Evolutionary conservation across 2,329 filamentous ascomycete species (phyloP).

Genomic region (Massarina eburnea): DNA sequence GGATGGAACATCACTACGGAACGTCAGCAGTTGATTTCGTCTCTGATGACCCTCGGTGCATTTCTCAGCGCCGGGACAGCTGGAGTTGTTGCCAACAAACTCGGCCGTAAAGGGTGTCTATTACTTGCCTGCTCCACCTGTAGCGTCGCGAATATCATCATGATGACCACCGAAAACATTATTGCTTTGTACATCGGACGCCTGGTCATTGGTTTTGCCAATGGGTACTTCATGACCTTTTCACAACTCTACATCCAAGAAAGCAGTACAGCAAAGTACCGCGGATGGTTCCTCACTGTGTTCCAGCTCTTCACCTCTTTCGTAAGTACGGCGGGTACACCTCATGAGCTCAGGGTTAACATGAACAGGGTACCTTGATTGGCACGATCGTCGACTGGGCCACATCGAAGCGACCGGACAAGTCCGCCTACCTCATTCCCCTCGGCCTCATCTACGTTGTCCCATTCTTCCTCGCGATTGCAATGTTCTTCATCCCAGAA

Average conservation of each 20-base stretch:
- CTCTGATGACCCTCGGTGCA: conserved; percentile 51
- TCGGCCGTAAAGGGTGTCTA: conserved; percentile 51
- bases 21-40: conserved; percentile 50
- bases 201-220: conserved; percentile 58
- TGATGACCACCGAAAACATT: conserved; percentile 59
- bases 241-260: conserved; percentile 56
- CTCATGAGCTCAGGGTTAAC: conserved; percentile 4
- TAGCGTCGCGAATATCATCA: conserved; percentile 56
- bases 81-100: conserved; percentile 42
- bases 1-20: conserved; percentile 48
- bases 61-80: conserved; percentile 47
- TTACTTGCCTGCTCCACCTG: conserved; percentile 54
- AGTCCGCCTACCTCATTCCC: conserved; percentile 49
- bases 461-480: conserved; percentile 45
- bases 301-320: conserved; percentile 55
- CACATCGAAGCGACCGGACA: conserved; percentile 36
- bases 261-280: conserved; percentile 53
- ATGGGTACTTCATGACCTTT: conserved; percentile 60
- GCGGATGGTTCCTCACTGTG: conserved; percentile 51
- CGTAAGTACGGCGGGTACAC: conserved; percentile 19
- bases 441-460: conserved; percentile 57
- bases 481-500: conserved; percentile 35
- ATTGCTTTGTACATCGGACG: conserved; percentile 58
- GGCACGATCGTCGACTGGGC: conserved; percentile 58
- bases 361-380: conserved; percentile 38